Base-by-base conservation (phyloP, 257 asterid species). In the Salvia splendens region DNA sequence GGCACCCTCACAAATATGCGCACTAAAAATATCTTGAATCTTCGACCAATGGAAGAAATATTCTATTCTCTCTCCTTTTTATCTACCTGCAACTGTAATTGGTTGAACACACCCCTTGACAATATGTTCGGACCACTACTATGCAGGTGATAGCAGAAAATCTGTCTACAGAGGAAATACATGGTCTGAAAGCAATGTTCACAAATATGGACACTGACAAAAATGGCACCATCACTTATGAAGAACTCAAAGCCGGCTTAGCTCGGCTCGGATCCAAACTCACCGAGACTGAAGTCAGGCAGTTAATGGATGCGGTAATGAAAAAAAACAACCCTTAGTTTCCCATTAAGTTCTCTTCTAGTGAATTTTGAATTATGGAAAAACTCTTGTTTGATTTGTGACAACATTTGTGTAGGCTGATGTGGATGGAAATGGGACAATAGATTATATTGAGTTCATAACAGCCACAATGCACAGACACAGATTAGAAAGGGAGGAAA, bases 391-490 rank as follows among this genome's bases (percentile, higher is more conserved):
- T 24, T 24, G 2, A 24, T 24, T 24, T 24, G 2, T 24, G 16
- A 4, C 16, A 1, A 24, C 42, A 15, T 68, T 53, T 68, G 35
- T 30, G n/a, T 75, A 91, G 97, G 96, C 98, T 15, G 98, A 89
- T 71, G 98, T 88, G 65, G 98, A 91, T 70, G 98, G 98, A 71
- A 82, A 91, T 35, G 98, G 98, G 51, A 72, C 95, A 4, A 91
- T 91, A 10, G 98, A 91, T 69, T 85, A 89, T 82, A 85, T 82
- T 6, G 96, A 91, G 81, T 91, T 91, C 80, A 81, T 89, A 54
- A 91, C 96, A 0, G 96, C 96, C 36, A 91, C 98, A 56, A 91
- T 91, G 98, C 95, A 89, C 74, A 83, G 86, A 78, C 88, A 89
- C 86, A 88, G 87, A 82, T 81, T 91, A 51, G 98, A 89, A 79